Evolutionary conservation across 129 eudicot genomes (phyloP).

Genomic region (Apium graveolens): DNA sequence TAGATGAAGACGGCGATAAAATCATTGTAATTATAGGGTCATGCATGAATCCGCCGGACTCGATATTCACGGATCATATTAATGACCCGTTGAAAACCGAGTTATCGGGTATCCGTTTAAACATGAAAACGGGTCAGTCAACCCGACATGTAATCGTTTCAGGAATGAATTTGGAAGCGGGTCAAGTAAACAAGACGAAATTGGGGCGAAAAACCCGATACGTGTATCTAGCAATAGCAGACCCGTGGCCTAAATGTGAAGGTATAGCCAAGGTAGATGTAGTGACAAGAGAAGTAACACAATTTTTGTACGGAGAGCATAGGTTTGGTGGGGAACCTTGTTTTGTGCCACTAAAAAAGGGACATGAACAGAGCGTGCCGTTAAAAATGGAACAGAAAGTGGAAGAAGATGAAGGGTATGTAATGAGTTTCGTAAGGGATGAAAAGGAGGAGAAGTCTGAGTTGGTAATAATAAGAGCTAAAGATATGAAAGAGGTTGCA

Average conservation of each 20-base stretch:
- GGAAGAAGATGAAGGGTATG: conserved; percentile 56
- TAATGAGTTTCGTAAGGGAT: conserved; percentile 59
- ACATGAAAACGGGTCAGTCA: conserved; percentile 37
- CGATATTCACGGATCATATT: conserved; percentile 30
- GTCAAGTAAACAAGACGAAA: conserved; percentile 35
- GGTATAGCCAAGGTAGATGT: conserved; percentile 78
- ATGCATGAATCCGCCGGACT: conserved; percentile 66
- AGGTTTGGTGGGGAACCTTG: conserved; percentile 69
- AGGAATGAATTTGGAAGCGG: conserved; percentile 52
- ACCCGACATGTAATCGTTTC: conserved; percentile 31
- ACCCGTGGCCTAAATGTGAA: conserved; percentile 76
- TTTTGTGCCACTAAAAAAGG: conserved; percentile 31
- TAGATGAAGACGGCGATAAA: conserved; percentile 18
- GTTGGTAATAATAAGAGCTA: conserved; percentile 44
- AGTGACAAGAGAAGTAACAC: conserved; percentile 32
- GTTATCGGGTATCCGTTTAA: conserved; percentile 38
- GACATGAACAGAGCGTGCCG: conserved; percentile 14
- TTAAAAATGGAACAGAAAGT: background rate
- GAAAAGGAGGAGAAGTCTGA: conserved; percentile 43
- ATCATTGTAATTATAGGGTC: conserved; percentile 45
- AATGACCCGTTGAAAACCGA: conserved; percentile 23
- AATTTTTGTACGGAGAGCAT: conserved; percentile 32
- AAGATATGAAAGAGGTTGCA: conserved; percentile 43
- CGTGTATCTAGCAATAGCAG: conserved; percentile 54
- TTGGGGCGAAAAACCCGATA: conserved; percentile 50